Base-by-base conservation (phyloP, 2,329 filamentous ascomycete genomes). In the Verticillium nubilum region DNA sequence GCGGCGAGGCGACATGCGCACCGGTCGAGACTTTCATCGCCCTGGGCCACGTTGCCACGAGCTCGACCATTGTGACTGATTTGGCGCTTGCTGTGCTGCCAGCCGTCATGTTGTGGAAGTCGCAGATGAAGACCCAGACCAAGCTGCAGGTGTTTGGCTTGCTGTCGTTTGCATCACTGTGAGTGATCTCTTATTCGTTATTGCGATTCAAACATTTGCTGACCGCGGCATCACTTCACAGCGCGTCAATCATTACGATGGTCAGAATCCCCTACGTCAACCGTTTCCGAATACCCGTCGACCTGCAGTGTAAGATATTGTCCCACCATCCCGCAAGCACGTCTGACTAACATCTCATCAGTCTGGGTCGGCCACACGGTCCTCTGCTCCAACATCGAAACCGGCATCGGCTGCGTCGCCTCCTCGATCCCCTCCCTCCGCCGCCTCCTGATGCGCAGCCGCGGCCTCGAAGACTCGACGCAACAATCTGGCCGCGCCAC, bases 1-100 rank as follows among this genome's bases (percentile, higher is more conserved):
- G 62, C n/a, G 73, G 58, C 0, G 60, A 62, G 10, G 67, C 58
- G 0, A 54, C 10, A 12, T 69, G 68, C 58, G 62, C 59, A 0
- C 56, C 62, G 4, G 63, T 64, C 47, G 62, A 66, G 5, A 61
- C 63, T 15, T 66, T 70, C 52, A 64, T 68, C 26, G 66, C 60
- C n/a, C 35, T 68, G n/a, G 60, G 61, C 1, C 60, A 73, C 56
- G 70, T 67, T 5, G 68, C 70, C 1, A 73, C 71, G 2, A 68
- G 64, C 17, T 66, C 66, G 5, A 70, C 70, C 6, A 71, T 74
- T 28, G 60, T 68, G 2, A 74, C 71, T n/a, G 71, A 73, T 55
- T 13, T 70, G 55, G 69, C 68, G 9, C 67, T 68, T 9, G 68
- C 68, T 0, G 60, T 73, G 1, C 61, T 74, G 6, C 71, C 71